Evolutionary conservation across 345 rosid genomes (phyloP).

Genomic region (Rhodamnia argentea): DNA sequence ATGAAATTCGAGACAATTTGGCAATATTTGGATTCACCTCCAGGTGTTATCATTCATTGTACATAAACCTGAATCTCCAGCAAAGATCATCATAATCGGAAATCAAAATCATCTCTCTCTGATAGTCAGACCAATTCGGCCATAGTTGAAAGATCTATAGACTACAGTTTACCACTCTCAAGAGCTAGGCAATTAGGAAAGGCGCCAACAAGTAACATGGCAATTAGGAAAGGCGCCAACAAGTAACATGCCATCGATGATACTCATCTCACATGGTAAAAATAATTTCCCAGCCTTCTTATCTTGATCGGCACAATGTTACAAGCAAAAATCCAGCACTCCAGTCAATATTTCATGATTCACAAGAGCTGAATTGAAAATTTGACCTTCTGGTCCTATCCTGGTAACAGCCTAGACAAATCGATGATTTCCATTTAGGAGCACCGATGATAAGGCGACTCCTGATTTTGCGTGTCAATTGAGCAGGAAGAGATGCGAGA

Average conservation of each 20-base stretch:
- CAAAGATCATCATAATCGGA: neutral
- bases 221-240: neutral
- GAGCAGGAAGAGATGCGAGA: neutral
- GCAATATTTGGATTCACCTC: neutral
- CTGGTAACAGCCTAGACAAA: neutral
- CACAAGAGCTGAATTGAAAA: neutral
- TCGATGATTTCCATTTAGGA: neutral
- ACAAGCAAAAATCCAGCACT: neutral
- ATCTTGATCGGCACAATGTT: neutral
- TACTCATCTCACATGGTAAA: neutral
- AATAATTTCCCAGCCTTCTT: neutral
- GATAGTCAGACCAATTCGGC: neutral
- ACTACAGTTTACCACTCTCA: neutral
- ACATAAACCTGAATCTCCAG: neutral
- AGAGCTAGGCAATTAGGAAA: neutral
- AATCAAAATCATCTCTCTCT: neutral
- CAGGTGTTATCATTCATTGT: neutral
- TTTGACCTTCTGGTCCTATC: neutral
- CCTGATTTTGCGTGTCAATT: neutral
- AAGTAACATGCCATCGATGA: neutral
- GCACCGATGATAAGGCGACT: neutral
- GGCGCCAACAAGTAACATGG: too few relatives aligned
- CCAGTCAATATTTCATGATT: neutral
- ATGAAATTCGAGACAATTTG: neutral
- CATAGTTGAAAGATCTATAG: neutral